These are phyloP conservation scores for Saposhnikovia divaricata DNA, from an alignment of 129 eudicot genomes.

Conservation along the genomic window DNA sequence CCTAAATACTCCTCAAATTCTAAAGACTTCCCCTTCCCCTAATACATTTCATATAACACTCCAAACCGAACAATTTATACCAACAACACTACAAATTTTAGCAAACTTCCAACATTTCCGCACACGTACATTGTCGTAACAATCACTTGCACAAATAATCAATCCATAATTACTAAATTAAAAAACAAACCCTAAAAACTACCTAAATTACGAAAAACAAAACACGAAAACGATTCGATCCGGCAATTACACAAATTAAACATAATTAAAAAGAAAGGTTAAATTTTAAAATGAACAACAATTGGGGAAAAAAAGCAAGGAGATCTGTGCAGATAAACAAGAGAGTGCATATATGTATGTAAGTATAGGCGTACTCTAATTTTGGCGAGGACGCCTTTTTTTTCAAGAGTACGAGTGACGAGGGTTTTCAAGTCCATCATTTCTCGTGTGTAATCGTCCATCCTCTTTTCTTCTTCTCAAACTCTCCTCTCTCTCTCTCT, in stretches of 20 bases:
- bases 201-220: background rate
- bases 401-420: slow-evolving; percentile 90
- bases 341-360: background rate
- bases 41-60: background rate
- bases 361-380: slow-evolving; percentile 47
- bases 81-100: background rate
- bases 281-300: background rate
- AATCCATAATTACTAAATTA: background rate
- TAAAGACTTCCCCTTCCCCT: background rate
- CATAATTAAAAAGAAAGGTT: background rate
- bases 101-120: background rate
- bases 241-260: background rate
- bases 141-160: background rate
- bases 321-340: background rate
- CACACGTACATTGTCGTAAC: background rate
- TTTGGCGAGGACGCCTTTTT: slow-evolving; percentile 97
- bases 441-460: slow-evolving; percentile 88
- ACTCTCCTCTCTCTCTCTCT: too few species aligned
- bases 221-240: background rate
- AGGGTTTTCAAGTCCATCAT: slow-evolving; percentile 99
- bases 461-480: too few species aligned
- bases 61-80: background rate
- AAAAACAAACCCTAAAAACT: background rate
- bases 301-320: background rate
- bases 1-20: background rate